Base-by-base conservation (phyloP, 1,284 basidiomycete genomes). In the Cryptococcus maquisensis region DNA sequence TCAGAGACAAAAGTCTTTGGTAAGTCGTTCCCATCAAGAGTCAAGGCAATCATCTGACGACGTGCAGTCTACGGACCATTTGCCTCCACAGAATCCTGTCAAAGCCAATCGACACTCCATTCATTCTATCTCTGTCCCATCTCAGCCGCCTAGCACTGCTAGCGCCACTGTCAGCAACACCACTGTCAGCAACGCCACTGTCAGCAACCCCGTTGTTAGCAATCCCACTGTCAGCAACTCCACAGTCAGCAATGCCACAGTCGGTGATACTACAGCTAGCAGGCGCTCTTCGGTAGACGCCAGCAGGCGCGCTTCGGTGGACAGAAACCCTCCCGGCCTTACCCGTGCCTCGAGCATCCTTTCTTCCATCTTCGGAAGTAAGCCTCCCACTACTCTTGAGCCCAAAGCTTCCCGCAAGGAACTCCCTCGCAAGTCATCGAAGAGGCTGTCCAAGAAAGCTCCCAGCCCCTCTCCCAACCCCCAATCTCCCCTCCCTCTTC, bases 301-400 rank as follows among this genome's bases (percentile, higher is more conserved):
- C 39, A 23, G 38, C 52, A 16, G 13, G 26, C 18, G 13, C 49
- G 8, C 52, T 49, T 21, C 23, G 39, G 18, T n/a, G 39, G 36
- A 36, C 28, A 32, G 13, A 15, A 47, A 48, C 3, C 40, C 54
- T 21, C 23, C 48, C 23, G 49, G 44, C 15, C 51, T 57, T 7
- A 49, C 51, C 18, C 44, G 57, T 10, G 52, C 59, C 9, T 62
- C 60, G 8, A 52, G 57, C 32, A 52, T 62, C 28, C 38, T 59
- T 5, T 58, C 54, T 13, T 50, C 57, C 4, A 56, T 62, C 9
- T 62, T 62, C 35, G 49, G 51, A 7, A 24, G 50, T 16, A 42
- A 52, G 10, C n/a, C 37, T 9, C 16, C 18, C 10, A 16, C 36
- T 32, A n/a, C 36, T 9, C 41, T 32, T 36, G 44, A 40, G 38